These are phyloP conservation scores for Podospora comata DNA, from an alignment of 495 filamentous ascomycete genomes.

Conservation along the genomic window DNA sequence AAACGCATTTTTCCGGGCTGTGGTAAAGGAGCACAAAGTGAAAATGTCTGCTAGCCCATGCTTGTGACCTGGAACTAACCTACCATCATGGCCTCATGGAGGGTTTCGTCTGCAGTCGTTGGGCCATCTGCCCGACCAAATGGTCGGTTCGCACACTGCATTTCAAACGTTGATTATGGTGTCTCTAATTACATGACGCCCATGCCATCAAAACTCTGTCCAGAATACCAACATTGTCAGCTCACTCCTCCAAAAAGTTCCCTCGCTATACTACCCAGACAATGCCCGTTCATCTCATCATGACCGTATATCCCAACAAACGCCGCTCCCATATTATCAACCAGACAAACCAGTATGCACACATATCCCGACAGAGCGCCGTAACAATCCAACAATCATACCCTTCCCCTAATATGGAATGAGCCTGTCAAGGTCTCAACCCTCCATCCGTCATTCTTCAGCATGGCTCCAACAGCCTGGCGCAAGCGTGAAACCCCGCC, in stretches of 20 bases:
- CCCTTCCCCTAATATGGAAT: slow-evolving; percentile 60
- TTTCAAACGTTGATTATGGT: not conserved
- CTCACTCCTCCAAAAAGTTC: not conserved
- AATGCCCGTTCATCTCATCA: not conserved
- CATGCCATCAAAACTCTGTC: not conserved
- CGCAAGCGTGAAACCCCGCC: slow-evolving; percentile 71
- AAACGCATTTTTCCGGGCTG: not conserved
- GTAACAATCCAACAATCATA: slow-evolving; percentile 11
- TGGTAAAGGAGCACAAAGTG: not conserved
- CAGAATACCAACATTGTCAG: not conserved
- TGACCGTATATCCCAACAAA: not conserved
- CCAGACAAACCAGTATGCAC: not conserved
- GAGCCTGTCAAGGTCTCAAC: slow-evolving; percentile 65
- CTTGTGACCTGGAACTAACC: not conserved
- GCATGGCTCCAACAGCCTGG: slow-evolving; percentile 73
- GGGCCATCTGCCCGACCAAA: not conserved
- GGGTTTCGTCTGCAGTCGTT: not conserved
- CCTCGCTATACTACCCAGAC: not conserved
- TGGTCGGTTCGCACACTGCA: not conserved
- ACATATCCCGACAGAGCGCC: not conserved
- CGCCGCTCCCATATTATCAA: not conserved
- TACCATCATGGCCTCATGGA: not conserved
- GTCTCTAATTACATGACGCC: not conserved
- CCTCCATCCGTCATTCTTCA: slow-evolving; percentile 79
- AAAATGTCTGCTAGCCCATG: not conserved